Evolutionary conservation across 108 stramenopile genomes (phyloP).

Genomic region (Conticribra guillardii): DNA sequence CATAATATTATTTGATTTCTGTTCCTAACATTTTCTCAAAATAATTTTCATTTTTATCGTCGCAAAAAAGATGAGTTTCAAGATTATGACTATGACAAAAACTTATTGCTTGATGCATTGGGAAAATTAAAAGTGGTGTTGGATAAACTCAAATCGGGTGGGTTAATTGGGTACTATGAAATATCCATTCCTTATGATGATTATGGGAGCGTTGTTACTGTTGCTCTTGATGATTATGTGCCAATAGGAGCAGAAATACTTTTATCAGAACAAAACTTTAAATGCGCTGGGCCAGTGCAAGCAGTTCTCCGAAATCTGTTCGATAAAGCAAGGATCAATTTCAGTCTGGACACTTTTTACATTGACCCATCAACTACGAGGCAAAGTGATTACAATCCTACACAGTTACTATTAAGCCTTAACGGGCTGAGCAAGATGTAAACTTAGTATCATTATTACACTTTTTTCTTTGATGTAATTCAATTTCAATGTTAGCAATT

Average conservation of each 20-base stretch:
- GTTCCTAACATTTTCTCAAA: too few relatives aligned
- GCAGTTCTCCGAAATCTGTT: constrained; percentile 51
- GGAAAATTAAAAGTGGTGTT: constrained; percentile 44
- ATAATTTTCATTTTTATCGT: too few relatives aligned
- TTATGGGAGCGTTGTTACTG: constrained; percentile 66
- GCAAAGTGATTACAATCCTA: constrained; percentile 63
- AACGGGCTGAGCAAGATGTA: constrained; percentile 48
- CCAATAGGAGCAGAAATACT: constrained; percentile 58
- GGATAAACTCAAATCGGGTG: constrained; percentile 42
- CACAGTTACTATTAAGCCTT: constrained; percentile 60
- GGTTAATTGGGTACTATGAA: constrained; percentile 53
- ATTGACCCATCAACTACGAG: constrained; percentile 69
- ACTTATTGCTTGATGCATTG: constrained; percentile 51
- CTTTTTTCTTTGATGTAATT: background rate
- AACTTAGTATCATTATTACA: background rate
- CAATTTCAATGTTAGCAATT: too few relatives aligned
- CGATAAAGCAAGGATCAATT: constrained; percentile 41
- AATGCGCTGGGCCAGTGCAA: constrained; percentile 49
- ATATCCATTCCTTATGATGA: constrained; percentile 69
- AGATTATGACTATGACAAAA: constrained; percentile 61
- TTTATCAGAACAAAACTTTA: constrained; percentile 48
- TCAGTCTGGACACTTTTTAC: constrained; percentile 56
- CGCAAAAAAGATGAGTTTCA: constrained; percentile 52
- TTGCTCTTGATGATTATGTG: constrained; percentile 64
- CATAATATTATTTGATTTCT: too few relatives aligned